phyloP scores from a whole-genome alignment of 805 yeast genomes.

The Monosporozyma yasuniensis region DNA sequence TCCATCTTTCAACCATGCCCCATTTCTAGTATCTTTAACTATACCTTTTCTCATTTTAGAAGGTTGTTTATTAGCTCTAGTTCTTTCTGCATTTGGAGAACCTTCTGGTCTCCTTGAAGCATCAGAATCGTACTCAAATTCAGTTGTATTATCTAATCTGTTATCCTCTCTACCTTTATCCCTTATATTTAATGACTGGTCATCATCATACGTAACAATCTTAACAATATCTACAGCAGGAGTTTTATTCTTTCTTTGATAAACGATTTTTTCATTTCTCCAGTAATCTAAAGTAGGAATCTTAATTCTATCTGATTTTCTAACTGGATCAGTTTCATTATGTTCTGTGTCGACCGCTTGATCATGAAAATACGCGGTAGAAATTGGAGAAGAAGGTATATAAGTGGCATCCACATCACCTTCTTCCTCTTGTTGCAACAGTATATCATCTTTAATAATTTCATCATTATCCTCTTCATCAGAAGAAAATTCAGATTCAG shows the following conservation, averaged over 20 bases:
- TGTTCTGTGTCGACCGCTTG: neutral
- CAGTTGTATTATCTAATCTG: neutral
- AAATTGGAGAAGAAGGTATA: slow-evolving; percentile 5
- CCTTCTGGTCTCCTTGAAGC: slow-evolving; percentile 4
- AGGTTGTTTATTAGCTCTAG: neutral
- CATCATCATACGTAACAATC: slow-evolving; percentile 39
- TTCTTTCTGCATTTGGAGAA: slow-evolving; percentile 18
- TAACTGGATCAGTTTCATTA: slow-evolving; percentile 6
- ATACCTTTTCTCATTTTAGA: neutral
- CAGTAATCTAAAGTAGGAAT: slow-evolving; percentile 73
- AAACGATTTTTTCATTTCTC: slow-evolving; percentile 73
- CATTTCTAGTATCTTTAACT: slow-evolving; percentile 17
- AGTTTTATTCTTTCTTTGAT: slow-evolving; percentile 32
- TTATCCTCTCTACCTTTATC: neutral
- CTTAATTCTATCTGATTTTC: slow-evolving; percentile 59
- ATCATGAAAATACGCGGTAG: neutral
- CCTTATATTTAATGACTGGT: slow-evolving; percentile 5
- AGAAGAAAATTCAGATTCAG: neutral
- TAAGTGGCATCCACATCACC: slow-evolving; percentile 4
- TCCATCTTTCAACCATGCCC: slow-evolving; percentile 27
- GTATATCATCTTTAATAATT: slow-evolving; percentile 3
- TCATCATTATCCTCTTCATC: slow-evolving; percentile 8
- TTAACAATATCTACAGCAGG: slow-evolving; percentile 50
- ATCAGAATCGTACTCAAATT: slow-evolving; percentile 30
- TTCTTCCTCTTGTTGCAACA: neutral